A percentile compares a stretch with the other conserved stretches of the same genome.
Evolutionary conservation across 176 grass and related monocot genomes (phyloP).

Genomic region (Dactylis glomerata): DNA sequence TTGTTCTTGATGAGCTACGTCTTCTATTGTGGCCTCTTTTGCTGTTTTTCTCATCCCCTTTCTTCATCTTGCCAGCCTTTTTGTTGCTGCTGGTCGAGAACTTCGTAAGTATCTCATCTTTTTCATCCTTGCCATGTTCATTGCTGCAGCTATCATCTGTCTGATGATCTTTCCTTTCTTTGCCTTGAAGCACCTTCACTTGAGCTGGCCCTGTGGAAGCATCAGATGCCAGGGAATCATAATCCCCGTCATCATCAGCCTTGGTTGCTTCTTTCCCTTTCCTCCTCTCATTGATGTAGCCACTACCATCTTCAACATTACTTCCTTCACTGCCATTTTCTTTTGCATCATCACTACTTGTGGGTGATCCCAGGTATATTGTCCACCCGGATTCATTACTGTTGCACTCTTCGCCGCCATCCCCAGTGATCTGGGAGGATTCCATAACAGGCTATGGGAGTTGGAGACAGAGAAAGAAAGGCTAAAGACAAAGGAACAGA

Average conservation of each 20-base stretch:
- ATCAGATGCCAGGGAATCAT: conserved; percentile 90
- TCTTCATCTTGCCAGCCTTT: conserved; percentile 42
- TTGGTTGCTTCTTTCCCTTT: conserved; percentile 6
- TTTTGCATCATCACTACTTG: conserved; percentile 26
- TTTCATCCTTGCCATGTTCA: conserved; percentile 2
- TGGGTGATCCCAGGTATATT: conserved; percentile 57
- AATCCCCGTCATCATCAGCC: conserved; percentile 33
- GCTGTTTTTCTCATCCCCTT: conserved; percentile 37
- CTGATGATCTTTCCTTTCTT: conserved; percentile 32
- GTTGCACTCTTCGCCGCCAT: conserved; percentile 48
- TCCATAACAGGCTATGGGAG: conserved; percentile 16
- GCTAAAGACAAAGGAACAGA: neutral
- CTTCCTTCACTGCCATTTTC: conserved; percentile 26
- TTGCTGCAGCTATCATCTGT: conserved; percentile 7
- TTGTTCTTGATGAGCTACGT: conserved; percentile 46
- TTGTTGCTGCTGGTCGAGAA: conserved; percentile 34
- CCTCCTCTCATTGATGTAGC: conserved; percentile 19
- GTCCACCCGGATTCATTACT: conserved; percentile 73
- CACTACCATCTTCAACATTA: conserved; percentile 35
- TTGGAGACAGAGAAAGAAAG: neutral
- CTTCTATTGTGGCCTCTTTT: conserved; percentile 41
- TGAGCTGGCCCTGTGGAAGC: conserved; percentile 70
- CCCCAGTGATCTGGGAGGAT: conserved; percentile 36
- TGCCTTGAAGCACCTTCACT: conserved; percentile 33
- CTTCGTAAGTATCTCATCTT: conserved; percentile 35